Evolutionary conservation across 1,139 yeast genomes (phyloP).

Genomic region (Kodamaea fungicola): DNA sequence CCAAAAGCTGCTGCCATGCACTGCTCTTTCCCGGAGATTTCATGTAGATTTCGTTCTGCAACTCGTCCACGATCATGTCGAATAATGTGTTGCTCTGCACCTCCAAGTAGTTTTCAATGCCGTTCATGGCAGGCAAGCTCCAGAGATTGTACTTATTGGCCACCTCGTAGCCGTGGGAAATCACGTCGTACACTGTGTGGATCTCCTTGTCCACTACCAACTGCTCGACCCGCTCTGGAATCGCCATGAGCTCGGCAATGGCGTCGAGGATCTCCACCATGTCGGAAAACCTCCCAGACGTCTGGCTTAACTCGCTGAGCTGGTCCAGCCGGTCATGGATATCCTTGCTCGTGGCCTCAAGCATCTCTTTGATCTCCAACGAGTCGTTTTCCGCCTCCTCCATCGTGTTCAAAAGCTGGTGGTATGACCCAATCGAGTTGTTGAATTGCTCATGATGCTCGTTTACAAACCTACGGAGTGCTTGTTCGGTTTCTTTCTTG

Average conservation of each 20-base stretch:
- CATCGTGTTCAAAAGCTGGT: slow-evolving; percentile 48
- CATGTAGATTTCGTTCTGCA: slow-evolving; percentile 68
- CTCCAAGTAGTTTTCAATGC: slow-evolving; percentile 56
- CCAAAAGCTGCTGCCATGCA: slow-evolving; percentile 27
- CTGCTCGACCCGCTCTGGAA: slow-evolving; percentile 65
- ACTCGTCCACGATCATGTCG: slow-evolving; percentile 72
- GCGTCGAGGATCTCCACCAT: slow-evolving; percentile 69
- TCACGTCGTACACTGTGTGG: slow-evolving; percentile 61
- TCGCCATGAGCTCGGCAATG: slow-evolving; percentile 57
- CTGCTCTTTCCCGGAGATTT: slow-evolving; percentile 24
- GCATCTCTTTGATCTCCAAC: slow-evolving; percentile 35
- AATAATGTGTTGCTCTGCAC: slow-evolving; percentile 64
- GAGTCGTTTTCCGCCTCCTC: slow-evolving; percentile 53
- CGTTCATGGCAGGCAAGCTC: slow-evolving; percentile 57
- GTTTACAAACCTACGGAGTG: slow-evolving; percentile 69
- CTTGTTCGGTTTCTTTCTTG: slow-evolving; percentile 51
- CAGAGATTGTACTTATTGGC: slow-evolving; percentile 63
- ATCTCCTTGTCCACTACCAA: slow-evolving; percentile 66
- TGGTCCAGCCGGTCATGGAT: slow-evolving; percentile 54
- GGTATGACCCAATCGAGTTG: slow-evolving; percentile 45
- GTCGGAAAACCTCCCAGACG: slow-evolving; percentile 60
- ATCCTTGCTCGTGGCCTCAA: slow-evolving; percentile 47
- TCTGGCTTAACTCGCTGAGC: slow-evolving; percentile 61
- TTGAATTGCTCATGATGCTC: slow-evolving; percentile 85
- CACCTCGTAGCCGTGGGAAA: slow-evolving; percentile 51